A percentile compares a stretch with the other conserved stretches of the same genome.
phyloP scores from a whole-genome alignment of 2,329 filamentous ascomycete species.

The Ophiosphaerella herpotricha region DNA sequence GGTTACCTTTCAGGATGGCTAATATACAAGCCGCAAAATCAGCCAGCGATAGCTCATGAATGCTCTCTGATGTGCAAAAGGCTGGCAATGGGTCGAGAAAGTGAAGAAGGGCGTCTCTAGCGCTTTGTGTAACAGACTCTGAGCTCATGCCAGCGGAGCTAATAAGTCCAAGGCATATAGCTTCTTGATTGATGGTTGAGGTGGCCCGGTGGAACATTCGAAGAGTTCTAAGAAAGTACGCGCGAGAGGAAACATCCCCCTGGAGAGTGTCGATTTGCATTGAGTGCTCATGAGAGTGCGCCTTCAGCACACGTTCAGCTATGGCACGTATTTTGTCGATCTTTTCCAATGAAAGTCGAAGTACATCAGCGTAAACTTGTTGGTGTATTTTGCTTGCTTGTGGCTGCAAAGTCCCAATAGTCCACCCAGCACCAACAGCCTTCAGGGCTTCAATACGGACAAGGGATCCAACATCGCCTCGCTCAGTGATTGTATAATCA shows the following conservation, averaged over 20 bases:
- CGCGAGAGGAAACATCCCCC: conserved; percentile 59
- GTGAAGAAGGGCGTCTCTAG: conserved; percentile 66
- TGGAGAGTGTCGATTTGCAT: conserved; percentile 5
- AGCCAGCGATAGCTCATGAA: conserved; percentile 25
- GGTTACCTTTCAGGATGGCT: conserved; percentile 33
- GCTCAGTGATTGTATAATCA: conserved; percentile 87
- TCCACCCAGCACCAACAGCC: conserved; percentile 59
- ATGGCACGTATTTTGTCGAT: conserved; percentile 76
- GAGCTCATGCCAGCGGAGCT: conserved; percentile 79
- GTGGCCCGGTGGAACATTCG: conserved; percentile 17
- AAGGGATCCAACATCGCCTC: conserved; percentile 88
- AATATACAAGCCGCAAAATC: conserved; percentile 33
- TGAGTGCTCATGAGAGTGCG: conserved; percentile 4
- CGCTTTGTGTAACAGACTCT: conserved; percentile 72
- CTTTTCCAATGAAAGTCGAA: conserved; percentile 83
- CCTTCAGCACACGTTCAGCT: conserved; percentile 30
- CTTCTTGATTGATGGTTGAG: conserved; percentile 23
- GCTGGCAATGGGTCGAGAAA: conserved; percentile 38
- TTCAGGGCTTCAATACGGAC: conserved; percentile 79
- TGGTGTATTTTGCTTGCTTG: conserved; percentile 15
- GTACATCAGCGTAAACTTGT: conserved; percentile 47
- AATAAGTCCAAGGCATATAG: conserved; percentile 68
- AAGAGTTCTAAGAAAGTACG: conserved; percentile 64
- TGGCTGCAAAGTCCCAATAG: conserved; percentile 18
- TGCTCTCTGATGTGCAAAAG: not conserved